Conservation (phyloP, 1,284 basidiomycete genomes). For the Naganishia sp. region DNA sequence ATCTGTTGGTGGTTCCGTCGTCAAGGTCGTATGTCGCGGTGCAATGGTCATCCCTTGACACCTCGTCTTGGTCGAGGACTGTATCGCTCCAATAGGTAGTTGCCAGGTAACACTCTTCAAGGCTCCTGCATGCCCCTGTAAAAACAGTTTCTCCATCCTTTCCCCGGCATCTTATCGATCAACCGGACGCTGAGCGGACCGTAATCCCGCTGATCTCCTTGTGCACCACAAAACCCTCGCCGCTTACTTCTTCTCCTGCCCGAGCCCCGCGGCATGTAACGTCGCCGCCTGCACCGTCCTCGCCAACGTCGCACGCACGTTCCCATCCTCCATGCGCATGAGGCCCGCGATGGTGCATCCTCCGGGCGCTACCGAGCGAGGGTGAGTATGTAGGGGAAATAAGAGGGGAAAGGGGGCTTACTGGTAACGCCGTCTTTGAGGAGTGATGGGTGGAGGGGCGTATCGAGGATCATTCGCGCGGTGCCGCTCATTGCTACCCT, state of each 20-base stretch:
- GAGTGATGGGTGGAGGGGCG: slow-evolving; percentile 87
- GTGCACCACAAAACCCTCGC: no score
- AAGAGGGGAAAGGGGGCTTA: slow-evolving; percentile 53
- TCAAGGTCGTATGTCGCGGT: no score
- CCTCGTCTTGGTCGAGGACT: no score
- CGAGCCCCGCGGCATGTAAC: slow-evolving; percentile 59
- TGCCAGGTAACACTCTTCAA: no score
- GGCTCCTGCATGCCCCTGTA: no score
- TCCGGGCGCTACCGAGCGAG: slow-evolving; percentile 71
- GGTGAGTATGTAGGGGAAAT: background rate
- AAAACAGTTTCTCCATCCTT: no score
- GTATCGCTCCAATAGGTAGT: no score
- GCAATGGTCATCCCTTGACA: no score
- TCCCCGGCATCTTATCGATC: no score
- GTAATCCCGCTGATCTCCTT: no score
- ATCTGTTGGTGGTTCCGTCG: no score
- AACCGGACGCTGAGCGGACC: no score
- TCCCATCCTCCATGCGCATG: slow-evolving; percentile 90
- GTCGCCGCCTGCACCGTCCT: slow-evolving; percentile 92
- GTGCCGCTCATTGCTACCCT: slow-evolving; percentile 86
- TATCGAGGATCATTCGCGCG: slow-evolving; percentile 90
- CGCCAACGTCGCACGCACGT: slow-evolving; percentile 91
- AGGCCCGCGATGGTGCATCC: slow-evolving; percentile 98
- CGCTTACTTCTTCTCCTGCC: slow-evolving; percentile 48
- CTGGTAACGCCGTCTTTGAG: slow-evolving; percentile 98